Conservation (phyloP, 2,329 filamentous ascomycete species). For the Aspergillus sp. region DNA sequence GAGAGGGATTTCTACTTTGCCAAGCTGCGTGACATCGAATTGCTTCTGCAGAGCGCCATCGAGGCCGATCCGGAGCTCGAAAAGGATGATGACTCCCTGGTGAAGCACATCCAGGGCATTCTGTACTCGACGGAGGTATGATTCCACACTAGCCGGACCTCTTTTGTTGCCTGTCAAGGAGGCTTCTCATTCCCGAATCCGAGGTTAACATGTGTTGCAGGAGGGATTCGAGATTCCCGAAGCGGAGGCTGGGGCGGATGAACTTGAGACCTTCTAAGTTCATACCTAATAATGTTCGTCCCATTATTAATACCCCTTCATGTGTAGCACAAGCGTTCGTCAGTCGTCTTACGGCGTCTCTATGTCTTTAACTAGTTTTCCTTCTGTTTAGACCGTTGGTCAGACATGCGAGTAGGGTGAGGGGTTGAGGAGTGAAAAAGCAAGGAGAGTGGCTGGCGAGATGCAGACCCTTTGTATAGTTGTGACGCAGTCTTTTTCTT, state of each 20-base stretch:
- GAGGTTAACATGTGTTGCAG: conserved; percentile 16
- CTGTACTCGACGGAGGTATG: conserved; percentile 89
- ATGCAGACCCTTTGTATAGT: neutral
- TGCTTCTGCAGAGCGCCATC: conserved; percentile 88
- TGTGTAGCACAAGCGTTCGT: conserved; percentile 22
- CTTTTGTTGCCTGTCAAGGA: neutral
- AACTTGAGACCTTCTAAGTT: conserved; percentile 35
- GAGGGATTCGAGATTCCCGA: conserved; percentile 39
- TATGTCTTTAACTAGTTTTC: conserved; percentile 1
- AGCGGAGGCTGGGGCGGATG: conserved; percentile 28
- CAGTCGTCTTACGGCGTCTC: conserved; percentile 4
- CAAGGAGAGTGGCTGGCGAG: neutral
- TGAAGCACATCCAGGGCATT: conserved; percentile 96
- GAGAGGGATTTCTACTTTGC: conserved; percentile 99
- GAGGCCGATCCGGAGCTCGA: conserved; percentile 91
- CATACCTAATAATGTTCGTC: conserved; percentile 9
- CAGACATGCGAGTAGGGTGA: neutral
- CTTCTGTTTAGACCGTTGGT: neutral
- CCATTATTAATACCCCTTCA: conserved; percentile 30
- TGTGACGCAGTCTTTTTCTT: neutral
- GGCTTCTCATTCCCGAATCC: neutral
- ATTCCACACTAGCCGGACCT: neutral
- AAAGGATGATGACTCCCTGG: conserved; percentile 85
- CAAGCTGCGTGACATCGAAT: conserved; percentile 95
- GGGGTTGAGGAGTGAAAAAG: neutral